These are phyloP conservation scores for Microbotryomycetes sp. DNA, from an alignment of 1,284 basidiomycete genomes.

Conservation along the genomic window DNA sequence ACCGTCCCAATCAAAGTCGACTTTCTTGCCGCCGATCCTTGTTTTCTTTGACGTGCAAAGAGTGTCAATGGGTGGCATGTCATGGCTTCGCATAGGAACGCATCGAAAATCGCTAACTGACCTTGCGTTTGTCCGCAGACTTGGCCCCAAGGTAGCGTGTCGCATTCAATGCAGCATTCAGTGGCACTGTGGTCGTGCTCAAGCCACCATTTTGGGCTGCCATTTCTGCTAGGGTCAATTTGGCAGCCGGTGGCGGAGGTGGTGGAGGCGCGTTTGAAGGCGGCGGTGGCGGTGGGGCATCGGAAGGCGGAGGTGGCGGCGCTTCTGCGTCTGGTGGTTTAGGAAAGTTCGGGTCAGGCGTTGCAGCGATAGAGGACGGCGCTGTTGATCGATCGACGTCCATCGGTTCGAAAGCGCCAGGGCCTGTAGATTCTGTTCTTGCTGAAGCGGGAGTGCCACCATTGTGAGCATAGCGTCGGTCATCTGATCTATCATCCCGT, in stretches of 20 bases:
- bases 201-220: conserved; percentile 4
- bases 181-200: background rate
- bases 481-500: too few species aligned
- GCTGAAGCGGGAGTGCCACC: too few species aligned
- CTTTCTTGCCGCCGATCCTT: conserved; percentile 79
- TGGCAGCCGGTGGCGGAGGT: conserved; percentile 4
- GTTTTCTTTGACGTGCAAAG: conserved; percentile 56
- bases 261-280: conserved; percentile 53
- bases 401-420: background rate
- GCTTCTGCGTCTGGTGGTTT: conserved; percentile 5
- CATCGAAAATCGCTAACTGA: background rate
- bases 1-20: conserved; percentile 97
- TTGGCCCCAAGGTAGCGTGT: conserved; percentile 69
- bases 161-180: conserved; percentile 26
- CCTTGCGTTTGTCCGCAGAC: conserved; percentile 53
- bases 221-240: conserved; percentile 31
- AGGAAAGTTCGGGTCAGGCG: background rate
- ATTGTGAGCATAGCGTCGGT: too few species aligned
- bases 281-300: conserved; percentile 64
- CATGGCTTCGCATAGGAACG: conserved; percentile 12
- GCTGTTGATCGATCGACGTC: background rate
- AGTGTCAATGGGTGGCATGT: conserved; percentile 1
- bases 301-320: conserved; percentile 47
- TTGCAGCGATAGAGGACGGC: background rate
- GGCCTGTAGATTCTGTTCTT: background rate